Percentiles rank a stretch among this genome's conserved stretches.
These are phyloP conservation scores for Aspergillus piperis DNA, from an alignment of 2,329 filamentous ascomycete genomes.

Conservation along the genomic window DNA sequence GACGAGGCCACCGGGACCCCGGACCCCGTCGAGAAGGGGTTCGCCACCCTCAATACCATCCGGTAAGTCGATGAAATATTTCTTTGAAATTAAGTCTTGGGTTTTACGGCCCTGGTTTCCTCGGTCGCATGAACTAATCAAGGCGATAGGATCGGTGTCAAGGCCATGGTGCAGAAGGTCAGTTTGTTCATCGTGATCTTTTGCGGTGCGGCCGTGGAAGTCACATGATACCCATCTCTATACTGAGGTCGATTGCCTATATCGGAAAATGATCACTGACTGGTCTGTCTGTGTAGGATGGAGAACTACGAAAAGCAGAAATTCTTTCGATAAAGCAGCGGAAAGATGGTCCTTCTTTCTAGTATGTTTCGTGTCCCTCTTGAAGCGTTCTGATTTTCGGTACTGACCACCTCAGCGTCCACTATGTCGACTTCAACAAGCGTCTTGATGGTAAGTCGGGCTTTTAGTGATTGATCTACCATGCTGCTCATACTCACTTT, in stretches of 20 bases:
- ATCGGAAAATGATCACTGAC: not conserved
- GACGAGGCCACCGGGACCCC: conserved; percentile 59
- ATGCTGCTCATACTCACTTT: conserved; percentile 37
- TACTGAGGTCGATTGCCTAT: not conserved
- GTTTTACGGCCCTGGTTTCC: conserved; percentile 23
- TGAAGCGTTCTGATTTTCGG: not conserved
- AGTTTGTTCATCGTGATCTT: conserved; percentile 32
- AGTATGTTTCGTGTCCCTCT: conserved; percentile 58
- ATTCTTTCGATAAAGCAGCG: conserved; percentile 92
- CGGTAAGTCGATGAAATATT: conserved; percentile 55
- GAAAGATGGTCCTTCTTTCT: conserved; percentile 85
- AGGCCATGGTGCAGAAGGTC: conserved; percentile 70
- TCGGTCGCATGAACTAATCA: conserved; percentile 39
- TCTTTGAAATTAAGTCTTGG: not conserved
- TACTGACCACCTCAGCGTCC: conserved; percentile 58
- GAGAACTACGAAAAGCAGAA: conserved; percentile 85
- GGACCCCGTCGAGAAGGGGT: conserved; percentile 70
- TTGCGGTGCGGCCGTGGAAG: conserved; percentile 13
- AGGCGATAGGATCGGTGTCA: conserved; percentile 62
- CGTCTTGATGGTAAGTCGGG: conserved; percentile 58
- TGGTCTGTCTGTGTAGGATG: conserved; percentile 56
- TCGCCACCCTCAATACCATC: conserved; percentile 81
- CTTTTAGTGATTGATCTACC: no score
- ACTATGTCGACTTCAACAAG: conserved; percentile 99
- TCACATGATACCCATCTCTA: conserved; percentile 34